Conservation (phyloP, 805 yeast species). For the Monosporozyma yasuniensis region DNA sequence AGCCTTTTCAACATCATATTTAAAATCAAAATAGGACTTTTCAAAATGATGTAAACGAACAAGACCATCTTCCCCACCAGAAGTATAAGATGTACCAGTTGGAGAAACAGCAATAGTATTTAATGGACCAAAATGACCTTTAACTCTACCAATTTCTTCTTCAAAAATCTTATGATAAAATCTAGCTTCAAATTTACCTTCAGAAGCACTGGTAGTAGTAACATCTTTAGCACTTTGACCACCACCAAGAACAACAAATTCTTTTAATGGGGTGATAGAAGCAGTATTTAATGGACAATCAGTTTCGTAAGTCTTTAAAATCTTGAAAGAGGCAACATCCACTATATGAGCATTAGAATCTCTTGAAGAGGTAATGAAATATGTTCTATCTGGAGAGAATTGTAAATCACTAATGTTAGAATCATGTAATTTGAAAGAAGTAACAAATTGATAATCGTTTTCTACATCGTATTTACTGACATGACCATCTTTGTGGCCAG, state of each 20-base stretch:
- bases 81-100: slow-evolving; percentile 83
- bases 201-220: slow-evolving; percentile 87
- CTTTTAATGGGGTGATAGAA: slow-evolving; percentile 85
- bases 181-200: slow-evolving; percentile 95
- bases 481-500: slow-evolving; percentile 82
- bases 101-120: slow-evolving; percentile 93
- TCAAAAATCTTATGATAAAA: slow-evolving; percentile 90
- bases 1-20: slow-evolving; percentile 83
- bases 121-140: slow-evolving; percentile 98
- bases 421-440: slow-evolving; percentile 60
- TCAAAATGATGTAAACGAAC: slow-evolving; percentile 91
- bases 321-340: slow-evolving; percentile 65
- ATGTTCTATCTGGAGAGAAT: slow-evolving; percentile 76
- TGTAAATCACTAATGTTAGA: slow-evolving; percentile 80
- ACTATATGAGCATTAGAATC: slow-evolving; percentile 77
- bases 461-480: slow-evolving; percentile 62
- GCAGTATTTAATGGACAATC: slow-evolving; percentile 96
- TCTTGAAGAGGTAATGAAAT: slow-evolving; percentile 86
- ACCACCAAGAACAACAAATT: slow-evolving; percentile 90
- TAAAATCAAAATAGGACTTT: slow-evolving; percentile 85
- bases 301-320: slow-evolving; percentile 66
- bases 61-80: slow-evolving; percentile 98
- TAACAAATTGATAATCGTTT: slow-evolving; percentile 48
- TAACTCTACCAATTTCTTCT: slow-evolving; percentile 94
- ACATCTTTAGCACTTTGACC: slow-evolving; percentile 99